These are phyloP conservation scores for Amanita rubescens DNA, from an alignment of 768 basidiomycete species.

Conservation along the genomic window DNA sequence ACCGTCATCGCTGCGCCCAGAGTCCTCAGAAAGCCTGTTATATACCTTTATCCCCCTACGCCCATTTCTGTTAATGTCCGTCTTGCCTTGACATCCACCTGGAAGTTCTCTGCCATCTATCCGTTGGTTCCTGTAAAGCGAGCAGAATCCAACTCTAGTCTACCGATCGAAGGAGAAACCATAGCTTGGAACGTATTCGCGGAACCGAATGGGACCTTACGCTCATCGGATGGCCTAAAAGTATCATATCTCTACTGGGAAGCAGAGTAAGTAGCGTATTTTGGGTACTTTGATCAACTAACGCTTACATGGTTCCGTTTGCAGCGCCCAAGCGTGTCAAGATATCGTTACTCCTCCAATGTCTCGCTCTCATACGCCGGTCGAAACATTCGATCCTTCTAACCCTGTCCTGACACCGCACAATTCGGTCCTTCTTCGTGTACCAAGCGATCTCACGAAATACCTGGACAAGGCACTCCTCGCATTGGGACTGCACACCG, in stretches of 20 bases:
- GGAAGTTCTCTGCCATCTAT: not conserved
- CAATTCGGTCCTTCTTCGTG: not conserved
- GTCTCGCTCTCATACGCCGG: not conserved
- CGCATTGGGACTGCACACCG: conserved; percentile 30
- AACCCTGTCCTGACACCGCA: not conserved
- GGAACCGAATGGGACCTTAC: not conserved
- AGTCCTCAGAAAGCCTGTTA: not conserved
- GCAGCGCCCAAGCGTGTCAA: not conserved
- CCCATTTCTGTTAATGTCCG: not conserved
- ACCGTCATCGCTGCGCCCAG: too few relatives aligned
- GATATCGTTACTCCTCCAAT: not conserved
- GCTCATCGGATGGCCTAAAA: not conserved
- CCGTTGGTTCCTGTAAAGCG: not conserved
- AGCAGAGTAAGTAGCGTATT: not conserved
- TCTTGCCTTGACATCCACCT: not conserved
- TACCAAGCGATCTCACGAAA: conserved; percentile 14
- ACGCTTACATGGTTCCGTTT: not conserved
- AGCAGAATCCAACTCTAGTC: not conserved
- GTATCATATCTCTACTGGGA: not conserved
- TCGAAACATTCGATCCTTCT: not conserved
- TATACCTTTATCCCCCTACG: not conserved
- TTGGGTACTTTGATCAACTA: not conserved
- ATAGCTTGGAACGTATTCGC: not conserved
- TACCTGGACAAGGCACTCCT: conserved; percentile 29
- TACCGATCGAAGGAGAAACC: not conserved